Conservation (phyloP, 1,139 yeast genomes). For the Sugiyamaella novakii region DNA sequence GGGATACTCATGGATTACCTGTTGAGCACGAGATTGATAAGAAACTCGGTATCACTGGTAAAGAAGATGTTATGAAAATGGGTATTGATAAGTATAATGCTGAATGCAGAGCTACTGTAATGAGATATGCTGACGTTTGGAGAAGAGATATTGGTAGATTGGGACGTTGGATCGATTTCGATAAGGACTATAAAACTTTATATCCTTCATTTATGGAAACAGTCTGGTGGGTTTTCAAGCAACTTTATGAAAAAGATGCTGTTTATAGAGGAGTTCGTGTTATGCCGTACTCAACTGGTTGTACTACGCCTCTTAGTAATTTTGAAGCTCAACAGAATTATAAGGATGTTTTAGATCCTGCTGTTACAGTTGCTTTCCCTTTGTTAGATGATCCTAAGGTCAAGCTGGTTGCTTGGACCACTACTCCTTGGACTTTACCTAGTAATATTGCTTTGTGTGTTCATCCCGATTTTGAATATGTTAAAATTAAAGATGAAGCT, state of each 20-base stretch:
- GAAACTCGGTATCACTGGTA: constrained; percentile 88
- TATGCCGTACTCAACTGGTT: constrained; percentile 98
- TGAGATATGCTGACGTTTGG: constrained; percentile 97
- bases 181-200: constrained; percentile 95
- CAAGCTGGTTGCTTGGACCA: constrained; percentile 93
- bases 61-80: constrained; percentile 89
- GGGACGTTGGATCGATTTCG: constrained; percentile 99
- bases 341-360: constrained; percentile 96
- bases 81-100: constrained; percentile 93
- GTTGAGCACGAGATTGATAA: constrained; percentile 98
- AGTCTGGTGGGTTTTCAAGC: constrained; percentile 98
- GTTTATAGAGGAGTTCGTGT: constrained; percentile 95
- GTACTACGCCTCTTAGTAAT: constrained; percentile 93
- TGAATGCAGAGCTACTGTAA: constrained; percentile 94
- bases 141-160: constrained; percentile 85
- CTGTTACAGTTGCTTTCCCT: constrained; percentile 89
- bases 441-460: constrained; percentile 91
- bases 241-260: constrained; percentile 77
- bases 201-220: constrained; percentile 97
- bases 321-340: constrained; percentile 98
- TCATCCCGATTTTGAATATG: constrained; percentile 86
- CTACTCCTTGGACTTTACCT: constrained; percentile 99
- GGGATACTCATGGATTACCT: constrained; percentile 99
- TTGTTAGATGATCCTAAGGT: constrained; percentile 78
- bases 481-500: constrained; percentile 88